Evolutionary conservation across 257 asterid genomes (phyloP).

Genomic region (Lithospermum erythrorhizon): DNA sequence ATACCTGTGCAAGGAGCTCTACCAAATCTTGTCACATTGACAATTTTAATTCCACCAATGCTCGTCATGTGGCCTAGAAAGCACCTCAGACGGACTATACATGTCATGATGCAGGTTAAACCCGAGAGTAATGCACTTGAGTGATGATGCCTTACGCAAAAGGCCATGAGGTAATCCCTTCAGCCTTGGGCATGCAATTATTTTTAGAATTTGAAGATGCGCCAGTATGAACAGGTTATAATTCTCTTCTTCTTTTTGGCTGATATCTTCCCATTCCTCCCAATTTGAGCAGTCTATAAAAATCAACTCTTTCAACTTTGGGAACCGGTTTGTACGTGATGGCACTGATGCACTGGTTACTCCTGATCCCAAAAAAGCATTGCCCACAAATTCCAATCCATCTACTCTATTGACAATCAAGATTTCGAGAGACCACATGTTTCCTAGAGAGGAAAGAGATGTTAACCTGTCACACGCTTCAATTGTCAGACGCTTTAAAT

Average conservation of each 20-base stretch:
- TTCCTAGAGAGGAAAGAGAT: conserved; percentile 4
- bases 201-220: not conserved
- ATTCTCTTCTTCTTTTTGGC: not conserved
- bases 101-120: not conserved
- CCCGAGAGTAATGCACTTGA: not conserved
- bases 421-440: not conserved
- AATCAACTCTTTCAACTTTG: not conserved
- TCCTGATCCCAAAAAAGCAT: not conserved
- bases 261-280: conserved; percentile 7
- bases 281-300: not conserved
- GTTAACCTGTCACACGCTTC: not conserved
- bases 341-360: not conserved
- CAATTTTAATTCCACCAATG: no score
- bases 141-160: not conserved
- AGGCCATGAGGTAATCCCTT: conserved; percentile 1
- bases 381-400: not conserved
- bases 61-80: no score
- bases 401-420: not conserved
- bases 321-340: not conserved
- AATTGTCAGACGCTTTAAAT: not conserved
- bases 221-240: not conserved
- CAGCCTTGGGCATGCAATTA: not conserved
- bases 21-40: no score
- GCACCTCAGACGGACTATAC: no score
- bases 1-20: no score